Percentiles rank a stretch among this genome's conserved stretches.
Conservation (phyloP, 306 rosid species). For the Mimosa bimucronata region DNA sequence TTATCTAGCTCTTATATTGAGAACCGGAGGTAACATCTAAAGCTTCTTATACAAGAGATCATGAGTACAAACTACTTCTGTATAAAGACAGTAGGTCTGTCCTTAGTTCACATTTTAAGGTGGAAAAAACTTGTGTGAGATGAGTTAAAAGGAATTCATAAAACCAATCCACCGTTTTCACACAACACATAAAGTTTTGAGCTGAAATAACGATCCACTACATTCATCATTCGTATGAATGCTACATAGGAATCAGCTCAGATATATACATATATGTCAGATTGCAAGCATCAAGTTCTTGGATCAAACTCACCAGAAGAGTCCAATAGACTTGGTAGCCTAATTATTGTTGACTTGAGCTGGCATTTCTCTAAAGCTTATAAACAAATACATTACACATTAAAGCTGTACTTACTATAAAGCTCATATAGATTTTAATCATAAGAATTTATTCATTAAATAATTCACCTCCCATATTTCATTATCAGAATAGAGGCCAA, state of each 20-base stretch:
- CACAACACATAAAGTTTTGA: background rate
- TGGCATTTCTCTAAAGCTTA: slow-evolving; percentile 10
- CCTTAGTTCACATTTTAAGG: background rate
- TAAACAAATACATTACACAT: background rate
- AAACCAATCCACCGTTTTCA: background rate
- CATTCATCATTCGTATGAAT: background rate
- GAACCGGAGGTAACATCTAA: no score
- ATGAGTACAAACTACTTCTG: no score
- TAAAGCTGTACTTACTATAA: background rate
- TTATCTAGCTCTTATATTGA: no score
- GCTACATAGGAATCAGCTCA: background rate
- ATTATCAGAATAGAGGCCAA: background rate
- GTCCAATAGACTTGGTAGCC: background rate
- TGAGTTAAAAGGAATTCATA: background rate
- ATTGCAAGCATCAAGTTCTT: background rate
- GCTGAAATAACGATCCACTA: background rate
- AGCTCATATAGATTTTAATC: background rate
- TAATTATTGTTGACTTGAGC: background rate
- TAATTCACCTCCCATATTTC: background rate
- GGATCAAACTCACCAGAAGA: background rate
- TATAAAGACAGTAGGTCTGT: background rate
- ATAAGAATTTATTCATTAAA: background rate
- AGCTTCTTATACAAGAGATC: no score
- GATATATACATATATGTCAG: background rate
- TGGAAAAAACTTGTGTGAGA: background rate